Conservation (phyloP, 2,329 filamentous ascomycete genomes). For the Myriangium duriaei region DNA sequence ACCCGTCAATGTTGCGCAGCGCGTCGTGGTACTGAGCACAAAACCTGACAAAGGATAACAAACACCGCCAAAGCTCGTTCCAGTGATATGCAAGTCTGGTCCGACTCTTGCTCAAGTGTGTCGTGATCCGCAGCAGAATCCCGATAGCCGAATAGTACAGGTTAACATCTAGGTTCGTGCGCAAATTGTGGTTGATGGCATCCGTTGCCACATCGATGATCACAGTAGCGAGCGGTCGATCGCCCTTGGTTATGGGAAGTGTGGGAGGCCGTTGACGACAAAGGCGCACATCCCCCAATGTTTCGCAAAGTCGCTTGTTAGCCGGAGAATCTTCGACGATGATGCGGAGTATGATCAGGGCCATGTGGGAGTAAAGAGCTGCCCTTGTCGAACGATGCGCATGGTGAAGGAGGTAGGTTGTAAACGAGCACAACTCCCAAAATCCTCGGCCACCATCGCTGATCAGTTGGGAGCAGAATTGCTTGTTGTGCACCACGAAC, state of each 20-base stretch:
- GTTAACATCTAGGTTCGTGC: conserved; percentile 68
- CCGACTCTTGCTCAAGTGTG: conserved; percentile 69
- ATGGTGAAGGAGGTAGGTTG: conserved; percentile 88
- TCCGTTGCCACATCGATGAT: conserved; percentile 83
- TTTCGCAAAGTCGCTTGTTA: conserved; percentile 74
- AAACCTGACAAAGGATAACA: conserved; percentile 81
- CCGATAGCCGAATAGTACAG: conserved; percentile 58
- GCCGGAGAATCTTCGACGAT: conserved; percentile 74
- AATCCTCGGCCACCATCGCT: conserved; percentile 45
- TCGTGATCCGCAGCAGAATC: conserved; percentile 70
- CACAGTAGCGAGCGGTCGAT: conserved; percentile 61
- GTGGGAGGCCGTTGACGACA: conserved; percentile 83
- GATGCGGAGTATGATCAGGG: conserved; percentile 72
- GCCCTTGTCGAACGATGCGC: conserved; percentile 71
- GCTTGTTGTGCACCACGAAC: conserved; percentile 86
- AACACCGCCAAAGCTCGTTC: conserved; percentile 83
- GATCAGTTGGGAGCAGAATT: conserved; percentile 80
- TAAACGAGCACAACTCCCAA: conserved; percentile 70
- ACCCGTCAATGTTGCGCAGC: conserved; percentile 53
- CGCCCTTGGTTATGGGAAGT: conserved; percentile 59
- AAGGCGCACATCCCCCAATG: conserved; percentile 62
- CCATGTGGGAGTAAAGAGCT: conserved; percentile 72
- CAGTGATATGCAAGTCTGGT: conserved; percentile 82
- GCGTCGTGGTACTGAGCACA: conserved; percentile 75
- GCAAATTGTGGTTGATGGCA: conserved; percentile 85